Evolutionary conservation across 345 rosid species (phyloP).

Genomic region (Gossypium raimondii): DNA sequence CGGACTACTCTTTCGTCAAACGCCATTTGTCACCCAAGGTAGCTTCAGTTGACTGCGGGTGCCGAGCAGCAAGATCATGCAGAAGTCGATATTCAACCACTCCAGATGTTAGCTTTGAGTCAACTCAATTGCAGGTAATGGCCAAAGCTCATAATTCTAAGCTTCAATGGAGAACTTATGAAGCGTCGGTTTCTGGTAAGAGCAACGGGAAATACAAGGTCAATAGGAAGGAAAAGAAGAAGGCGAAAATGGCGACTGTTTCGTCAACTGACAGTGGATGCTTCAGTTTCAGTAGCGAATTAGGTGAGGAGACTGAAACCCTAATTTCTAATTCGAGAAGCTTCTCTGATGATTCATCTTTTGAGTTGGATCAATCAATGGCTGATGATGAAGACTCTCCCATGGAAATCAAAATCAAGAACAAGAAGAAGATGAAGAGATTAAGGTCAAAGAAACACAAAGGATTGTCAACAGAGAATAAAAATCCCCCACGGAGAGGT

Average conservation of each 20-base stretch:
- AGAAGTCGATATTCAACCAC: neutral
- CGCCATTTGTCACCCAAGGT: constrained; percentile 7
- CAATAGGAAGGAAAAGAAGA: neutral
- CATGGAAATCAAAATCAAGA: neutral
- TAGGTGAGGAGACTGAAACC: constrained; percentile 16
- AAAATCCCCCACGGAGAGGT: neutral
- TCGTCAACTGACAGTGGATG: constrained; percentile 30
- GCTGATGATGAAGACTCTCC: neutral
- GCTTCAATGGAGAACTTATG: neutral
- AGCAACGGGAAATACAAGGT: neutral
- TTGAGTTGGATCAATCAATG: constrained; percentile 4
- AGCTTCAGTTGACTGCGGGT: constrained; percentile 8
- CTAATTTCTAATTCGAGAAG: constrained; percentile 6
- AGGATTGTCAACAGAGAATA: neutral
- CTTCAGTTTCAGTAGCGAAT: neutral
- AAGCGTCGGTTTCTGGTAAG: neutral
- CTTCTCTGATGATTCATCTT: constrained; percentile 13
- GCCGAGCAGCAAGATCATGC: neutral
- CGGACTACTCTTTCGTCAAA: constrained; percentile 5
- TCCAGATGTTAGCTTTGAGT: constrained; percentile 5
- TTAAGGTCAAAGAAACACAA: constrained; percentile 5
- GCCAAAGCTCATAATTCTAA: neutral
- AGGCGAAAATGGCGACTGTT: constrained; percentile 31
- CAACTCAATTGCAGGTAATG: neutral
- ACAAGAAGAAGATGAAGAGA: constrained; percentile 5